Conservation (phyloP, 2,329 filamentous ascomycete genomes). For the Coleophoma cylindrospora region DNA sequence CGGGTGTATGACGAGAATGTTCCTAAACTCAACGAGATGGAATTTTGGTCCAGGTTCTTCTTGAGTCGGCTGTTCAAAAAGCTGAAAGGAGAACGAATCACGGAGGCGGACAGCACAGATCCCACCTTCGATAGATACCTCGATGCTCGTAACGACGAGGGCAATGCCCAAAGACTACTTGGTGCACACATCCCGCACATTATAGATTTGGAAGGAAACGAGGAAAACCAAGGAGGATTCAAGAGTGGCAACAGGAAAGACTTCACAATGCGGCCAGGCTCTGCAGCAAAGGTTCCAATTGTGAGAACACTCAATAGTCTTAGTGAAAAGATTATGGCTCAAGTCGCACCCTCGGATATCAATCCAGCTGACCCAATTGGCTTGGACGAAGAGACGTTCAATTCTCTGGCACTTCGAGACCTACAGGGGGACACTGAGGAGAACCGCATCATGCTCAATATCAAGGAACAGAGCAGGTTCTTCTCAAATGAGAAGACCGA, state of each 20-base stretch:
- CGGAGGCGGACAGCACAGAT: conserved; percentile 72
- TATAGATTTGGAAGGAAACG: conserved; percentile 89
- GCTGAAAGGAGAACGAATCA: conserved; percentile 81
- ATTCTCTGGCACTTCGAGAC: conserved; percentile 73
- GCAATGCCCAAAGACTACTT: conserved; percentile 47
- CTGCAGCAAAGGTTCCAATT: conserved; percentile 76
- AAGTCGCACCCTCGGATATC: conserved; percentile 75
- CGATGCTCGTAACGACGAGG: conserved; percentile 59
- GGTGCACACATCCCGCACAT: conserved; percentile 75
- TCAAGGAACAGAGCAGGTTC: conserved; percentile 82
- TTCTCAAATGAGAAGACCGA: conserved; percentile 55
- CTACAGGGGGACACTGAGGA: conserved; percentile 70
- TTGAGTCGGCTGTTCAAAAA: conserved; percentile 86
- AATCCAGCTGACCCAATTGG: conserved; percentile 60
- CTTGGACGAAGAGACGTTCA: conserved; percentile 68
- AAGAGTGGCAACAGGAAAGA: conserved; percentile 81
- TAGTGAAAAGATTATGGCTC: conserved; percentile 89
- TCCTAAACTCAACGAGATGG: conserved; percentile 68
- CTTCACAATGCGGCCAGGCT: conserved; percentile 77
- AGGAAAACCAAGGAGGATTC: conserved; percentile 86
- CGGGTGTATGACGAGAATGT: conserved; percentile 92
- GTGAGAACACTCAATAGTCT: conserved; percentile 84
- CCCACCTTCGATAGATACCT: conserved; percentile 83
- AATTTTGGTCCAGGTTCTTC: conserved; percentile 95
- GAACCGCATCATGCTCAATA: conserved; percentile 75